Base-by-base conservation (phyloP, 2,329 filamentous ascomycete genomes). In the Clonostachys rhizophaga region DNA sequence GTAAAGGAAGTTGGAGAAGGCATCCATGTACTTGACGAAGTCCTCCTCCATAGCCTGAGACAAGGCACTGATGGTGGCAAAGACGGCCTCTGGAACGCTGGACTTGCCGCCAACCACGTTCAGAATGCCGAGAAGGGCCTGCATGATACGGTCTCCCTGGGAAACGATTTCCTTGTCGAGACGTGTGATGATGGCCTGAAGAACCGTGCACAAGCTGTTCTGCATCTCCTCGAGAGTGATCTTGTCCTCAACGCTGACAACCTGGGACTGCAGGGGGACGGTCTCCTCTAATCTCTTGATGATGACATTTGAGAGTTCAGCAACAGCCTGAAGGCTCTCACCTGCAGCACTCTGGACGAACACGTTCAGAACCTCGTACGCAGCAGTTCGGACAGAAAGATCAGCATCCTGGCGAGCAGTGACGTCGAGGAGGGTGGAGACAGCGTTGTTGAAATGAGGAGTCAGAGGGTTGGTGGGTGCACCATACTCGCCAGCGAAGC, bases 151-250 rank as follows among this genome's bases (percentile, higher is more conserved):
- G 65, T 99, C 91, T 47, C 91, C 88, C 64, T 92, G 89, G 14
- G 92, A 91, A 52, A 84, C 81, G 56, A 99, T 89, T 64, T 97
- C 92, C 64, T 86, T 86, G 69, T 97, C 94, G 24, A 99, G 78
- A 49, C 94, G 86, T 66, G 90, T 86, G 51, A 97, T 86, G 62
- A 97, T 96, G 43, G 90, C 86, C 70, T 96, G 84, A 44, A 97
- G 76, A 39, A 97, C 94, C 46, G 89, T 95, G 66, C 86, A 87
- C 60, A 99, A 78, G 66, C 91, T 96, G 45, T 91, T 96, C 73
- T 97, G 94, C 81, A 99, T 95, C 69, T 99, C 94, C 65, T 97
- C 91, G 5, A 99, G 79, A 6, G 89, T 95, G 55, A 97, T 90
- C 68, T 86, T 92, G 70, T 99, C 94, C 68, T 99, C 94, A 30